A percentile compares a stretch with the other conserved stretches of the same genome.
phyloP scores from a whole-genome alignment of 108 stramenopile genomes.

The Skeletonema potamos region DNA sequence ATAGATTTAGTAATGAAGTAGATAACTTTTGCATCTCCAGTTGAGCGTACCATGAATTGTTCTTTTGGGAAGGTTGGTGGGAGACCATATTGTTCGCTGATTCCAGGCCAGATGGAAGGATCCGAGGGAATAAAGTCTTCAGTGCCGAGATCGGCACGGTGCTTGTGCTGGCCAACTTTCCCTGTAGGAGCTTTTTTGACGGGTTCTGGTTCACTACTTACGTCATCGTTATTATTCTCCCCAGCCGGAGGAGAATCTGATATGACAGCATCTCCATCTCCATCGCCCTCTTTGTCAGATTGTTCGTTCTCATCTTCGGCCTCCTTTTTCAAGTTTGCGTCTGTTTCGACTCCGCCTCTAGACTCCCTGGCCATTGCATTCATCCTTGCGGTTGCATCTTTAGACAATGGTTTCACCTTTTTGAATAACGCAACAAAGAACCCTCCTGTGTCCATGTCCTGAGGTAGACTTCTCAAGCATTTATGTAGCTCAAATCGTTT shows the following conservation, averaged over 20 bases:
- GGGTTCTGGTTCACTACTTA: conserved; percentile 5
- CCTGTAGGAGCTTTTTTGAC: conserved; percentile 27
- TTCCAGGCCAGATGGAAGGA: conserved; percentile 52
- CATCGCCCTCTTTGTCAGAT: conserved; percentile 10
- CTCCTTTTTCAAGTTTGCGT: conserved; percentile 11
- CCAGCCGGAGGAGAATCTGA: conserved; percentile 4
- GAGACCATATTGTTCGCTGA: conserved; percentile 77
- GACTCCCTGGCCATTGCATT: conserved; percentile 34
- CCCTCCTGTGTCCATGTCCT: conserved; percentile 98
- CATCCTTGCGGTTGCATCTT: conserved; percentile 37
- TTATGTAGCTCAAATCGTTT: conserved; percentile 72
- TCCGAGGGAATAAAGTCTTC: conserved; percentile 75
- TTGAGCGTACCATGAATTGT: conserved; percentile 71
- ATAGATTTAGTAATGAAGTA: conserved; percentile 75
- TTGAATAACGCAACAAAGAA: conserved; percentile 95
- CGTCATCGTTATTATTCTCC: conserved; percentile 14
- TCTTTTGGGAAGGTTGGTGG: conserved; percentile 61
- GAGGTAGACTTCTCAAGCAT: conserved; percentile 93
- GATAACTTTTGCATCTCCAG: conserved; percentile 71
- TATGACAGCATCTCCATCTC: neutral
- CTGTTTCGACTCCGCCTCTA: conserved; percentile 17
- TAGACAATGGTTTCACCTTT: conserved; percentile 79
- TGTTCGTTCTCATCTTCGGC: neutral
- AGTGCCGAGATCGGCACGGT: conserved; percentile 48
- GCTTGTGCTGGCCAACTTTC: conserved; percentile 38